phyloP scores from a whole-genome alignment of 129 eudicot genomes.

The Smallanthus sonchifolius region DNA sequence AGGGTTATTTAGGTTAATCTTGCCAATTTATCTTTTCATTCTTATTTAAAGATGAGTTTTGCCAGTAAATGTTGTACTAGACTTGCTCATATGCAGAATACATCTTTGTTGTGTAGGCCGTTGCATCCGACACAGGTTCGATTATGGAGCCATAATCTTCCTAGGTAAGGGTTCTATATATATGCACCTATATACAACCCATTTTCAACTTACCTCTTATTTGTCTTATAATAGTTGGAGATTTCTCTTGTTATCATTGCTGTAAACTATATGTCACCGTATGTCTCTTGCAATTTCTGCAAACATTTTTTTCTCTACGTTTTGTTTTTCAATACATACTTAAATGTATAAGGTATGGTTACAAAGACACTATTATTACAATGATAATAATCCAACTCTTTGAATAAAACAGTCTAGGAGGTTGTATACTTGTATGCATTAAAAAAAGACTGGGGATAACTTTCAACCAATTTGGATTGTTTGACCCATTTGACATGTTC shows the following conservation, averaged over 20 bases:
- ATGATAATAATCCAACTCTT: neutral
- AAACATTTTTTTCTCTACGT: neutral
- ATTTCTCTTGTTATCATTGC: neutral
- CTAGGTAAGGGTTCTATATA: slow-evolving; percentile 48
- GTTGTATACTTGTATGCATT: neutral
- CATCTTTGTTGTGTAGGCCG: slow-evolving; percentile 51
- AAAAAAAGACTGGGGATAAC: neutral
- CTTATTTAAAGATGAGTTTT: slow-evolving; percentile 8
- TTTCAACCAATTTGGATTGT: neutral
- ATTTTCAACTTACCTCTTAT: neutral
- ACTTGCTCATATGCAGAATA: neutral
- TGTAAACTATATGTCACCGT: neutral
- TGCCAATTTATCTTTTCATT: neutral
- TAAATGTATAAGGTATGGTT: neutral
- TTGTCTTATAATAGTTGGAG: neutral
- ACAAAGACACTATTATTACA: neutral
- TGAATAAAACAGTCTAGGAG: neutral
- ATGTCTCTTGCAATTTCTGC: neutral
- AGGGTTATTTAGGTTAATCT: neutral
- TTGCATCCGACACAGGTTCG: slow-evolving; percentile 83
- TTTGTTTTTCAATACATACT: neutral
- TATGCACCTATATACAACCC: neutral
- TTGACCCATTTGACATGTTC: neutral
- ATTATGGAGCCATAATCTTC: slow-evolving; percentile 93
- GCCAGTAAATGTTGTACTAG: neutral